These are phyloP conservation scores for Daldinia bambusicola DNA, from an alignment of 495 filamentous ascomycete genomes.

Conservation along the genomic window DNA sequence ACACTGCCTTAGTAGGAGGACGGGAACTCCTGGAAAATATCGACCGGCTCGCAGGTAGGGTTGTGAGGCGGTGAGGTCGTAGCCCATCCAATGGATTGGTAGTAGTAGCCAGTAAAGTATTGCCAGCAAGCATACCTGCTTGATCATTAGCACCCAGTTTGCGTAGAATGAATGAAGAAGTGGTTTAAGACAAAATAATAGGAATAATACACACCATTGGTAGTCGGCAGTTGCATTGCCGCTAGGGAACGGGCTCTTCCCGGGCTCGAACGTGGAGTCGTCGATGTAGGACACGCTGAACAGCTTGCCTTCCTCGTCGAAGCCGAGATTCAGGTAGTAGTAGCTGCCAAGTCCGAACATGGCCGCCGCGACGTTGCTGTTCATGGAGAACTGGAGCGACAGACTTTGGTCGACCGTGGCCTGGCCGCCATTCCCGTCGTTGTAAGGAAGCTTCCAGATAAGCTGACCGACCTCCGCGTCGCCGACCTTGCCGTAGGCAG, in stretches of 20 bases:
- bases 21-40: constrained; percentile 48
- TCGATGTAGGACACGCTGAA: constrained; percentile 59
- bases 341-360: constrained; percentile 50
- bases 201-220: constrained; percentile 55
- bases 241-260: constrained; percentile 31
- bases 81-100: constrained; percentile 62
- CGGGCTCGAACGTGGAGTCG: constrained; percentile 49
- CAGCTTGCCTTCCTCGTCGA: constrained; percentile 55
- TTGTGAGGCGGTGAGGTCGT: constrained; percentile 61
- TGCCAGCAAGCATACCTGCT: constrained; percentile 56
- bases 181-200: background rate
- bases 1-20: constrained; percentile 4
- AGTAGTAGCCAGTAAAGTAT: constrained; percentile 61
- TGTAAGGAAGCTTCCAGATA: constrained; percentile 53
- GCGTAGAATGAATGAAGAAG: background rate
- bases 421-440: constrained; percentile 38
- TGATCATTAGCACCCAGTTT: background rate
- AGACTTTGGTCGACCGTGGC: constrained; percentile 50
- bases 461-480: constrained; percentile 49
- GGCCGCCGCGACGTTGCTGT: constrained; percentile 64
- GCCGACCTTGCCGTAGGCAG: constrained; percentile 44
- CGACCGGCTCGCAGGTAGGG: constrained; percentile 64
- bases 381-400: constrained; percentile 51
- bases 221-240: constrained; percentile 38
- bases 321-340: constrained; percentile 51